A percentile compares a stretch with the other conserved stretches of the same genome.
Conservation (phyloP, 1,284 basidiomycete genomes). For the Rhodotorula sp. region DNA sequence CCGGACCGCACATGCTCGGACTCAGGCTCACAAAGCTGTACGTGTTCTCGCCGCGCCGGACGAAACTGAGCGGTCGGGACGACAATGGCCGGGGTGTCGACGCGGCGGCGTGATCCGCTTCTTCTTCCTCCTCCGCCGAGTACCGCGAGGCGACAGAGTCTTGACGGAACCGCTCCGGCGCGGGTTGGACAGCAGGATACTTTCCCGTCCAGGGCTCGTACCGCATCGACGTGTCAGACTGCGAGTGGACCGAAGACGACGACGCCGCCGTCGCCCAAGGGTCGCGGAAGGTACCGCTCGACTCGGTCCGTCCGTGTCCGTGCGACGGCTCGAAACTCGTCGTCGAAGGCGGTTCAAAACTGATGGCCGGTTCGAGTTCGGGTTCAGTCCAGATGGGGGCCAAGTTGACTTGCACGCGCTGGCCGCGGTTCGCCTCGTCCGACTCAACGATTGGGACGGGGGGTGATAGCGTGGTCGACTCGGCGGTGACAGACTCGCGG, state of each 20-base stretch:
- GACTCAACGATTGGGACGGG: neutral
- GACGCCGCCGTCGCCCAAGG: neutral
- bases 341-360: neutral
- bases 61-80: neutral
- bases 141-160: constrained; percentile 17
- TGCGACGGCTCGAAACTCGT: neutral
- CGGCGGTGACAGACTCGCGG: neutral
- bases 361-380: too few relatives aligned
- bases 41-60: constrained; percentile 12
- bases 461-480: too few relatives aligned
- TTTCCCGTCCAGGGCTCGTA: neutral
- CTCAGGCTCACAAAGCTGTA: constrained; percentile 8
- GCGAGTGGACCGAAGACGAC: constrained; percentile 4
- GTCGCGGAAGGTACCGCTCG: constrained; percentile 9
- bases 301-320: neutral
- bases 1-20: neutral
- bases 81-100: neutral
- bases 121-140: neutral
- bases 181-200: too few relatives aligned
- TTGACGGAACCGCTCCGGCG: neutral
- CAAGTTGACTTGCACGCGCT: neutral
- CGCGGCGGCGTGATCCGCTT: constrained; percentile 7
- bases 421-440: neutral
- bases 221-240: neutral
- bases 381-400: neutral